Evolutionary conservation across 768 basidiomycete genomes (phyloP), one percentile per base, ranked within the genome.

Genomic region (Boletus speciosus): DNA sequence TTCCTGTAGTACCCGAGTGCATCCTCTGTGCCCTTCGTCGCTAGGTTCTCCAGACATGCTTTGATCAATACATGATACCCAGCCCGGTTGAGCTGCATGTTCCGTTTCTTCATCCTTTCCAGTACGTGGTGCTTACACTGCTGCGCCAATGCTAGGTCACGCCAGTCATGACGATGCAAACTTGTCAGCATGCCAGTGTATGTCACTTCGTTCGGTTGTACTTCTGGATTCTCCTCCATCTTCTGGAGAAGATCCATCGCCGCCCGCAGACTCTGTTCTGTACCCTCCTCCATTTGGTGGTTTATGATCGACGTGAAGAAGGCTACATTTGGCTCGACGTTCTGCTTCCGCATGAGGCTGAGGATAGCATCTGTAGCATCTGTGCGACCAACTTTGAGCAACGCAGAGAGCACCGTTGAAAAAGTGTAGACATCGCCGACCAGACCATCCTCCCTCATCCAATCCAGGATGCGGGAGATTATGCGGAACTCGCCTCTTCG

Each of bases 361-460:
- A 93, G 69, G 21, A 93, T 78, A 27, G 82, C 73, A 21, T 78
- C 73, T 6, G 81, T 79, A 1, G 90, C 87, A 60, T 93, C 86
- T 27, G 78, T 70, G 51, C 83, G 77, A 10, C 85, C 84, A 14
- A 81, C 81, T 58, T 81, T 82, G 47, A 93, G 78, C 49, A 96
- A 68, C 1, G 90, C 86, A 25, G 86, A 82, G 16, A 98, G 82
- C 32, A 98, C 78, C 12, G 86, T 93, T 4, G 94, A 93, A 69
- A 86, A 98, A 0, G 89, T 97, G 70, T 86, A 83, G 11, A 89
- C 81, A 66, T 98, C 91, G 7, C 92, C 89, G 21, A 71, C 61
- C 34, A 96, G 63, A 0, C 77, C 76, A 2, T 71, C 76, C 14
- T 74, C 66, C 25, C 74, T 68, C 74, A 96, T 83, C 52, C 75